Evolutionary conservation across 2,329 filamentous ascomycete species (phyloP).

Genomic region (Mycosphaerella sp.): DNA sequence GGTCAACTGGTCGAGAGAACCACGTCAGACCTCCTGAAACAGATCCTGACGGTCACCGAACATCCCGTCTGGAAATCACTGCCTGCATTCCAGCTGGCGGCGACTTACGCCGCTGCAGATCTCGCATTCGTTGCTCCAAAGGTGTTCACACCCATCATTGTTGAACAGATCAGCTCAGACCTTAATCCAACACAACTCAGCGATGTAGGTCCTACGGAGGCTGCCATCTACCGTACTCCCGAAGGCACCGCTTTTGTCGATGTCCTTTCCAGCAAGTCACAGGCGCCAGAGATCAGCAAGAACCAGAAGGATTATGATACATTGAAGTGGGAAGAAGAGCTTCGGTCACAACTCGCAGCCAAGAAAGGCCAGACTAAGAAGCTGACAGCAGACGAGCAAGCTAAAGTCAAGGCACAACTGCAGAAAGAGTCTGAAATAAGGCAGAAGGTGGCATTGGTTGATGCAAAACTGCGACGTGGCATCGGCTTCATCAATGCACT

Average conservation of each 20-base stretch:
- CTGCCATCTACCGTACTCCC: slow-evolving; percentile 85
- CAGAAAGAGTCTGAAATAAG: slow-evolving; percentile 80
- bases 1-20: slow-evolving; percentile 65
- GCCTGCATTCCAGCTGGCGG: slow-evolving; percentile 55
- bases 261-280: slow-evolving; percentile 76
- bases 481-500: slow-evolving; percentile 80
- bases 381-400: slow-evolving; percentile 78
- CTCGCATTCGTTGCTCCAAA: slow-evolving; percentile 90
- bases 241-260: slow-evolving; percentile 87
- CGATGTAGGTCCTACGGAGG: slow-evolving; percentile 75
- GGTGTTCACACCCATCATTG: slow-evolving; percentile 66
- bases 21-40: slow-evolving; percentile 58
- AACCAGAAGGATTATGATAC: slow-evolving; percentile 94
- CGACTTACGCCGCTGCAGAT: slow-evolving; percentile 80
- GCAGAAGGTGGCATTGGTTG: slow-evolving; percentile 60
- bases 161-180: slow-evolving; percentile 67
- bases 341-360: slow-evolving; percentile 77
- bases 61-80: slow-evolving; percentile 36
- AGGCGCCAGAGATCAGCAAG: slow-evolving; percentile 67
- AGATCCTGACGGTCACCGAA: slow-evolving; percentile 53
- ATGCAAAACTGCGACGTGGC: slow-evolving; percentile 69
- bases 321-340: slow-evolving; percentile 92
- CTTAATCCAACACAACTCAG: slow-evolving; percentile 64
- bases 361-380: slow-evolving; percentile 93
- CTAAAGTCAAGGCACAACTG: slow-evolving; percentile 85